phyloP scores from a whole-genome alignment of 768 basidiomycete species.

The Tricholoma saponaceum region DNA sequence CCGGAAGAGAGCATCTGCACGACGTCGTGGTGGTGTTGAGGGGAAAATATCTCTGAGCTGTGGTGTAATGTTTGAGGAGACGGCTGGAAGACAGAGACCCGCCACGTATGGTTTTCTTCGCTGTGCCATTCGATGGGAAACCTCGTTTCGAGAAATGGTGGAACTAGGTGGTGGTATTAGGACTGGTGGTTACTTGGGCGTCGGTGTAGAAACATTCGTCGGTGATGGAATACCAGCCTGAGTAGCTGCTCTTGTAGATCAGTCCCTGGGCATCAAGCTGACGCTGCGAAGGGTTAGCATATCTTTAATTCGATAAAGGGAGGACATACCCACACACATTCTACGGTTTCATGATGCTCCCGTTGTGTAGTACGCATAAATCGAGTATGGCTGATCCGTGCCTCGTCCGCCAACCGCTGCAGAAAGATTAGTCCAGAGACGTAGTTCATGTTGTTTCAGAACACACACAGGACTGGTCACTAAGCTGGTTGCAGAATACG shows the following conservation, averaged over 20 bases:
- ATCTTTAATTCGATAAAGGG: not conserved
- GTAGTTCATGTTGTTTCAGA: slow-evolving; percentile 1
- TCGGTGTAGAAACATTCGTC: slow-evolving; percentile 88
- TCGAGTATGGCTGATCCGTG: slow-evolving; percentile 59
- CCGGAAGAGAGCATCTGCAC: slow-evolving; percentile 37
- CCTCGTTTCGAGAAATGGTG: slow-evolving; percentile 69
- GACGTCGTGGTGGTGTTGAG: slow-evolving; percentile 50
- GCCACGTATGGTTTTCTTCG: slow-evolving; percentile 90
- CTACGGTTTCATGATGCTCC: slow-evolving; percentile 61
- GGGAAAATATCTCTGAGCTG: slow-evolving; percentile 47
- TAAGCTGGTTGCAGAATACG: slow-evolving; percentile 70
- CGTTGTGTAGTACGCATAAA: slow-evolving; percentile 78
- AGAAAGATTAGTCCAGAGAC: not conserved
- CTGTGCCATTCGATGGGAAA: slow-evolving; percentile 75
- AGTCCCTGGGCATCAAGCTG: slow-evolving; percentile 54
- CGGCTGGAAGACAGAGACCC: slow-evolving; percentile 62
- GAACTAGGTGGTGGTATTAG: not conserved
- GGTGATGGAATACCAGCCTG: slow-evolving; percentile 89
- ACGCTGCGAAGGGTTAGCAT: slow-evolving; percentile 30
- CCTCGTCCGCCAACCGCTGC: slow-evolving; percentile 61
- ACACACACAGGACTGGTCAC: slow-evolving; percentile 71
- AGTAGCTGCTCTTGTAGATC: slow-evolving; percentile 82
- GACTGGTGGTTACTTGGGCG: slow-evolving; percentile 41
- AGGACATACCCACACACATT: slow-evolving; percentile 73
- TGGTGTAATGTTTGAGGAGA: slow-evolving; percentile 43